Base-by-base conservation (phyloP, 768 basidiomycete genomes). In the Arthromyces matolae region DNA sequence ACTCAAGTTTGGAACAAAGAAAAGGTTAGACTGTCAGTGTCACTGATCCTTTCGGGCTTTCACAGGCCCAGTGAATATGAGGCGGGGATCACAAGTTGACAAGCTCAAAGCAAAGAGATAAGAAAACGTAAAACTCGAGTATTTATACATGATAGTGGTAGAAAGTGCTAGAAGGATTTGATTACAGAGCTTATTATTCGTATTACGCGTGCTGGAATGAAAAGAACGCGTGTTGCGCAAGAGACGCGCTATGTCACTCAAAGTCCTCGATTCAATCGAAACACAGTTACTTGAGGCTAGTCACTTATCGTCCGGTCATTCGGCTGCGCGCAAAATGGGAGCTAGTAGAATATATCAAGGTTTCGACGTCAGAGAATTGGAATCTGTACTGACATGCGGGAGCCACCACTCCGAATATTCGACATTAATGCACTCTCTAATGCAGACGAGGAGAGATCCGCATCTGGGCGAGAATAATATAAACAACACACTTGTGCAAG, bases 391-490 rank as follows among this genome's bases (percentile, higher is more conserved):
- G 58, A 91, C 89, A 88, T 61, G 48, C 81, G 78, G 9, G 89
- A 89, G 3, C 81, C 77, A 32, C 75, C 75, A 13, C 76, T 77
- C 14, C 79, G 78, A 47, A 84, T 80, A 61, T 90, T 89, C 3
- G 88, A 91, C 66, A 85, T 70, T 37, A 89, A 63, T 0, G 88
- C 87, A 54, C 89, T 91, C 60, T 89, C 89, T 51, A 93, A 61
- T 4, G 84, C 89, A 32, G 89, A 90, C 6, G 80, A 80, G 14
- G 88, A 89, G 31, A 92, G 63, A 61, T 86, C 88, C 9, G 80
- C 77, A 55, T 89, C 86, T 87, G 53, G 1, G 40, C 12, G 47
- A 34, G 13, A 40, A 41, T 32, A 28, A 43, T 16, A 47, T 22
- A 8, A 27, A 12, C n/a, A 20, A 36, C 8, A 12, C n/a, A 31